These are phyloP conservation scores for Phaeosphaeria sp. DNA, from an alignment of 2,329 filamentous ascomycete genomes.

Conservation along the genomic window DNA sequence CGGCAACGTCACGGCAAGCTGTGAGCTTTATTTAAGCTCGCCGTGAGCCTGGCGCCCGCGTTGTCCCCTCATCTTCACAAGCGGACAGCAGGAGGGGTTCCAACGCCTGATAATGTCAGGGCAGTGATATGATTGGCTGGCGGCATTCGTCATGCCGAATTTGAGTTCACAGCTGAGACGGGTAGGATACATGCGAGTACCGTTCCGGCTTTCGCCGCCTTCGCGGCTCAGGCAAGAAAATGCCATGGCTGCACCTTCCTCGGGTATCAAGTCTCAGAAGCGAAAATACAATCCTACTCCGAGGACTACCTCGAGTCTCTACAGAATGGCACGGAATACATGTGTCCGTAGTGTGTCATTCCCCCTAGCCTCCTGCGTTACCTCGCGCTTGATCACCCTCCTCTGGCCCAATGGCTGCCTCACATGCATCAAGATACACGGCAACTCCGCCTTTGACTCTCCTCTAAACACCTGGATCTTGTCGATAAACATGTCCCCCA, in stretches of 20 bases:
- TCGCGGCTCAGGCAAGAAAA: not conserved
- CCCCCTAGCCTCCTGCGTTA: not conserved
- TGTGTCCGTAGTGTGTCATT: constrained; percentile 5
- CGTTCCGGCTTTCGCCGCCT: constrained; percentile 18
- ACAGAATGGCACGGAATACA: constrained; percentile 13
- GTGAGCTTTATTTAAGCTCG: constrained; percentile 5
- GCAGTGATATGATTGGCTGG: constrained; percentile 13
- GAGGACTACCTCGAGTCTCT: not conserved
- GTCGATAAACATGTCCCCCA: constrained; percentile 24
- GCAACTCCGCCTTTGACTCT: constrained; percentile 10
- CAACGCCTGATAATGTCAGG: constrained; percentile 1
- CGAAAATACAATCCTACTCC: too few species aligned
- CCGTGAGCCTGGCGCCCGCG: not conserved
- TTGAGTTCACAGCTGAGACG: not conserved
- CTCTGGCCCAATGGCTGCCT: constrained; percentile 7
- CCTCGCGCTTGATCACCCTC: not conserved
- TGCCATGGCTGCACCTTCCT: constrained; percentile 9
- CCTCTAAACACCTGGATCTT: constrained; percentile 21
- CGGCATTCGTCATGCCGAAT: constrained; percentile 2
- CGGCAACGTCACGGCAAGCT: not conserved
- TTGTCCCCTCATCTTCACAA: constrained; percentile 1
- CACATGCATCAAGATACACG: constrained; percentile 20
- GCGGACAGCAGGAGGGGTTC: constrained; percentile 10
- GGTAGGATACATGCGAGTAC: not conserved
- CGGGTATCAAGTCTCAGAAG: constrained; percentile 3